Conservation (phyloP, 495 filamentous ascomycete genomes). For the Lasiosphaeriaceae sp. region DNA sequence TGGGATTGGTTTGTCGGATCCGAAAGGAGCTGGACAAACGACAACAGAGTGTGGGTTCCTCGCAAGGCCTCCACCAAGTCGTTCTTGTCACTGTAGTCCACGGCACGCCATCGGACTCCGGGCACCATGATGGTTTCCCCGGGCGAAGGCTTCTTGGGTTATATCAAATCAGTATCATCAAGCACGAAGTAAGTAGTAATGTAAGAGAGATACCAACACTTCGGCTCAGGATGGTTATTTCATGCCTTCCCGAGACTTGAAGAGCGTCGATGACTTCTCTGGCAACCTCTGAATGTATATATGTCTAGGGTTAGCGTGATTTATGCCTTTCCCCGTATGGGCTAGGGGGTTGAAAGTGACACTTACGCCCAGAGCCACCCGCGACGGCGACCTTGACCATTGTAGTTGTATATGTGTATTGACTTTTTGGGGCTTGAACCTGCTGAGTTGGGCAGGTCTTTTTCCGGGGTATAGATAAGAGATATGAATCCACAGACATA, state of each 20-base stretch:
- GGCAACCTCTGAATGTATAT: slow-evolving; percentile 41
- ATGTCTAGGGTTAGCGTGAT: neutral
- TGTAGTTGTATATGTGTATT: neutral
- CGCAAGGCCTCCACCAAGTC: slow-evolving; percentile 35
- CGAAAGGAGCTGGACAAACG: slow-evolving; percentile 40
- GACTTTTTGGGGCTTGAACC: too few species aligned
- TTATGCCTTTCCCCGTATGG: neutral
- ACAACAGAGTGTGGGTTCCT: slow-evolving; percentile 53
- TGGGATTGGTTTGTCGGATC: slow-evolving; percentile 36
- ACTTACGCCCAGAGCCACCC: slow-evolving; percentile 50
- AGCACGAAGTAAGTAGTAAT: neutral
- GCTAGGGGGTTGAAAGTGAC: neutral
- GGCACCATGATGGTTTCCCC: neutral
- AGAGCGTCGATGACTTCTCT: slow-evolving; percentile 53
- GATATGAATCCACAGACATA: too few species aligned
- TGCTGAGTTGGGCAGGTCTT: too few species aligned
- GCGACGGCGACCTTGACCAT: slow-evolving; percentile 58
- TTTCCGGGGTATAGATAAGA: too few species aligned
- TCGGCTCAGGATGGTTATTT: slow-evolving; percentile 46
- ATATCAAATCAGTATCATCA: neutral
- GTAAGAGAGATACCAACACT: slow-evolving; percentile 5
- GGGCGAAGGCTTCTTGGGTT: neutral
- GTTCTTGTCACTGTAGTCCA: slow-evolving; percentile 41
- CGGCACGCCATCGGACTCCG: slow-evolving; percentile 27
- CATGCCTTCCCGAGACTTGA: slow-evolving; percentile 45